Evolutionary conservation across 2,329 filamentous ascomycete species (phyloP).

Genomic region (Colletotrichum sublineola): DNA sequence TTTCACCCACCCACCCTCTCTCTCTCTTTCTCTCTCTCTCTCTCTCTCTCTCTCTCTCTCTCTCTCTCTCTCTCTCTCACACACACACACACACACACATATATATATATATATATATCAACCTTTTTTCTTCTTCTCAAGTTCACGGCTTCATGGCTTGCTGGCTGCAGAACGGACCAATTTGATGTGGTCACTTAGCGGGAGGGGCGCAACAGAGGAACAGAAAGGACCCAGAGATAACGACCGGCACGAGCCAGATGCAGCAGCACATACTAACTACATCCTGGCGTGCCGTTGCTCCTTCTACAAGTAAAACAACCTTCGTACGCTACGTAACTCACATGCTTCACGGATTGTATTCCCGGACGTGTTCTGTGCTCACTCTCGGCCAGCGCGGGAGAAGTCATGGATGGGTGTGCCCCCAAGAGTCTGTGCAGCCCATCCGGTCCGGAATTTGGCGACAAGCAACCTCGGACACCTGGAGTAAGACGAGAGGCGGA

Average conservation of each 20-base stretch:
- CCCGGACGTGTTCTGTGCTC: constrained; percentile 1
- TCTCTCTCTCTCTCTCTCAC: neutral
- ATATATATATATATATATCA: neutral
- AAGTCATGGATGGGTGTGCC: constrained; percentile 11
- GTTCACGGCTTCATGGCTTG: constrained; percentile 39
- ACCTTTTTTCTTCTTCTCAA: constrained; percentile 2
- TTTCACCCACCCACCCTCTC: constrained; percentile 9
- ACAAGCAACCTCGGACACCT: constrained; percentile 33
- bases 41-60: neutral
- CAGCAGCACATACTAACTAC: constrained; percentile 15
- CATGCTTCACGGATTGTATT: constrained; percentile 9
- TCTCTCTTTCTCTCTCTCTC: neutral
- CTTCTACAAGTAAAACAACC: neutral
- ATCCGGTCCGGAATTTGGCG: constrained; percentile 32
- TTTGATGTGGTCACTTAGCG: constrained; percentile 23
- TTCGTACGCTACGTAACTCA: constrained; percentile 6
- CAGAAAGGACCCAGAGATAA: constrained; percentile 27
- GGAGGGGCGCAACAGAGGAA: constrained; percentile 7
- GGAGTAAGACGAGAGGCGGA: constrained; percentile 26
- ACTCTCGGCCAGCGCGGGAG: constrained; percentile 30
- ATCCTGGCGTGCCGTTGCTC: constrained; percentile 5
- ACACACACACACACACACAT: neutral
- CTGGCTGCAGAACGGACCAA: constrained; percentile 35
- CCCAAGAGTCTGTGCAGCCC: constrained; percentile 25
- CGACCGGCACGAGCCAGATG: constrained; percentile 34